Evolutionary conservation across 306 rosid species (phyloP).

Genomic region (Sophora flavescens): DNA sequence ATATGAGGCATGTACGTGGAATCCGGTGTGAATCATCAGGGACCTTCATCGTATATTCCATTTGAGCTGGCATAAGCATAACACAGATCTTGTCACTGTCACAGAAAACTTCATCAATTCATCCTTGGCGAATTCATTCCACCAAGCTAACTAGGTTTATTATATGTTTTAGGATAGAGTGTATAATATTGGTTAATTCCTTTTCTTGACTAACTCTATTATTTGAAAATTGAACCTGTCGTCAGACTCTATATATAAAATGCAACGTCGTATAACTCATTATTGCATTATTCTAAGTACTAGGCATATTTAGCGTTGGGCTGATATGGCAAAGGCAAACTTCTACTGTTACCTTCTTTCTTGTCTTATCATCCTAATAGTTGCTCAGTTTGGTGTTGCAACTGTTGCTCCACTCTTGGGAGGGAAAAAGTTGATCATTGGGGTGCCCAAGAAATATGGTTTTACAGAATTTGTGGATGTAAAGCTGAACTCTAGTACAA

Average conservation of each 20-base stretch:
- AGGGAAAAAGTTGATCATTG: constrained; percentile 25
- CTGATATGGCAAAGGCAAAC: constrained; percentile 16
- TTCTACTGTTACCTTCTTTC: background rate
- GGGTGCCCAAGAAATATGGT: constrained; percentile 12
- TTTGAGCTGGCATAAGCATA: too few species aligned
- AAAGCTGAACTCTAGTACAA: background rate
- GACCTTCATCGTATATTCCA: too few species aligned
- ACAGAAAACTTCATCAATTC: background rate
- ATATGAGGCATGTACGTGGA: too few species aligned
- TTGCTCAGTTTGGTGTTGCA: background rate
- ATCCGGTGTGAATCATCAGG: too few species aligned
- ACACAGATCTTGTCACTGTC: background rate
- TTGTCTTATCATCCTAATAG: background rate
- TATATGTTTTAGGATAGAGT: too few species aligned
- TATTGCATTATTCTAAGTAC: background rate
- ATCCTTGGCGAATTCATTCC: background rate
- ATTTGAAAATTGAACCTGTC: too few species aligned
- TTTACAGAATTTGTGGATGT: constrained; percentile 24
- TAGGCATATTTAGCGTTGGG: background rate
- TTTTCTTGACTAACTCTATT: too few species aligned
- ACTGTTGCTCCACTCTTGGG: background rate
- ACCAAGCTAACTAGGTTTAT: background rate
- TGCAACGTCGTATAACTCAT: background rate
- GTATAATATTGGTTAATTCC: too few species aligned
- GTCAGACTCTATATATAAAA: too few species aligned